Evolutionary conservation across 257 asterid genomes (phyloP).

Genomic region (Datura wrightii): DNA sequence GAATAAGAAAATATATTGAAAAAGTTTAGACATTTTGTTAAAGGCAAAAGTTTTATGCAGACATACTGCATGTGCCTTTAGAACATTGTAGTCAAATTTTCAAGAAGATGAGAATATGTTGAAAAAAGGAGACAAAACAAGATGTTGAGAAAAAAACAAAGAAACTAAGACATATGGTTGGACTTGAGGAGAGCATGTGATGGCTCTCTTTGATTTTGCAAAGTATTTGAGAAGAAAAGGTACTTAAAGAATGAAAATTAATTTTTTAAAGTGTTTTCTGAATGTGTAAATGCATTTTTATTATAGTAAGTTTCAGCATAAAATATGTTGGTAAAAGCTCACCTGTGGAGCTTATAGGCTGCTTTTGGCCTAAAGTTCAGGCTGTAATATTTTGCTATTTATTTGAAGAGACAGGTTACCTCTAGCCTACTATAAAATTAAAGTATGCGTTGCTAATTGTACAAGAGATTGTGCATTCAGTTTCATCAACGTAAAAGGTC

Average conservation of each 20-base stretch:
- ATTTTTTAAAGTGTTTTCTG: background rate
- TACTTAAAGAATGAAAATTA: background rate
- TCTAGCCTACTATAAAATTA: background rate
- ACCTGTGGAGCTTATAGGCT: background rate
- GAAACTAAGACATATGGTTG: too few relatives aligned
- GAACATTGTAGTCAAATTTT: background rate
- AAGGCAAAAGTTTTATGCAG: background rate
- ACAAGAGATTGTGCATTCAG: background rate
- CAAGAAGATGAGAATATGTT: background rate
- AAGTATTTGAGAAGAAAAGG: background rate
- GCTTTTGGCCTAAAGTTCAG: constrained; percentile 1
- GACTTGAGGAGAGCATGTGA: background rate
- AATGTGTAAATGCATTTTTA: background rate
- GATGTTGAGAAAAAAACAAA: too few relatives aligned
- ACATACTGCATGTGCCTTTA: background rate
- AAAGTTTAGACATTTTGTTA: background rate
- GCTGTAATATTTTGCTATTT: background rate
- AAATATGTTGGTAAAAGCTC: background rate
- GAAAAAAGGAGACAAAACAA: background rate
- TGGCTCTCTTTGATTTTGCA: background rate
- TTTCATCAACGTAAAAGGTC: background rate
- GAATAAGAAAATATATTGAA: background rate
- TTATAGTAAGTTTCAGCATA: background rate
- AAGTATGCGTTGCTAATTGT: background rate
- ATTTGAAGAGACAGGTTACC: background rate